phyloP scores from a whole-genome alignment of 106 monocot species.

The Platanthera guangdongensis region DNA sequence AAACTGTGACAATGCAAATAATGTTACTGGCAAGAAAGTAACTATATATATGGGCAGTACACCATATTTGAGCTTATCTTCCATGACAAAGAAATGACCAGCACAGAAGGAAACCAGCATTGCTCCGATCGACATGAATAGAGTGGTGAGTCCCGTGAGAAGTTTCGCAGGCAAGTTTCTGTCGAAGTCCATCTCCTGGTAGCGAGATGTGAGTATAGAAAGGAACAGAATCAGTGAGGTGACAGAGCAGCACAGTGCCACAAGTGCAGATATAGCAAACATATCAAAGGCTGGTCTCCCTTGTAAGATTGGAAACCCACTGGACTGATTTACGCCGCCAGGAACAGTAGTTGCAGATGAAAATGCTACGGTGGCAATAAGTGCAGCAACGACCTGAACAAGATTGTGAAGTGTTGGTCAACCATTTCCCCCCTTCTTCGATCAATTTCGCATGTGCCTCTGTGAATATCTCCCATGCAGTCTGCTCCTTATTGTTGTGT shows the following conservation, averaged over 20 bases:
- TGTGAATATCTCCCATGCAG: conserved; percentile 8
- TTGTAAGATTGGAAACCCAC: conserved; percentile 9
- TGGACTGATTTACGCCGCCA: conserved; percentile 1
- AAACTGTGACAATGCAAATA: conserved; percentile 9
- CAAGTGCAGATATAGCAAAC: conserved; percentile 14
- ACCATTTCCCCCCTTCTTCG: conserved; percentile 11
- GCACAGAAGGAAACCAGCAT: conserved; percentile 14
- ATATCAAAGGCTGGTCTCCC: neutral
- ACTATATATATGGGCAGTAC: conserved; percentile 9
- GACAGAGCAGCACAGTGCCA: conserved; percentile 21
- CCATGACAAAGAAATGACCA: conserved; percentile 16
- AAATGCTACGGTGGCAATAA: conserved; percentile 16
- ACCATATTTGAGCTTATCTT: conserved; percentile 11
- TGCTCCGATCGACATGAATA: conserved; percentile 13
- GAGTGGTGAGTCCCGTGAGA: conserved; percentile 5
- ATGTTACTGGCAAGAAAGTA: neutral
- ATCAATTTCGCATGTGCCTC: neutral
- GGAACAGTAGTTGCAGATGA: conserved; percentile 20
- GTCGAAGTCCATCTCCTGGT: conserved; percentile 12
- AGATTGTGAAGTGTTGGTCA: conserved; percentile 14
- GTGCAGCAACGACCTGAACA: conserved; percentile 12
- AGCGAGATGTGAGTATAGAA: conserved; percentile 18
- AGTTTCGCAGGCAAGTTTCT: conserved; percentile 6
- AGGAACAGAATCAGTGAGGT: conserved; percentile 24
- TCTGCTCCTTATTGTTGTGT: conserved; percentile 9